Percentiles rank a stretch among this genome's conserved stretches.
These are phyloP conservation scores for Ciborinia camelliae DNA, from an alignment of 2,329 filamentous ascomycete species.

Conservation along the genomic window DNA sequence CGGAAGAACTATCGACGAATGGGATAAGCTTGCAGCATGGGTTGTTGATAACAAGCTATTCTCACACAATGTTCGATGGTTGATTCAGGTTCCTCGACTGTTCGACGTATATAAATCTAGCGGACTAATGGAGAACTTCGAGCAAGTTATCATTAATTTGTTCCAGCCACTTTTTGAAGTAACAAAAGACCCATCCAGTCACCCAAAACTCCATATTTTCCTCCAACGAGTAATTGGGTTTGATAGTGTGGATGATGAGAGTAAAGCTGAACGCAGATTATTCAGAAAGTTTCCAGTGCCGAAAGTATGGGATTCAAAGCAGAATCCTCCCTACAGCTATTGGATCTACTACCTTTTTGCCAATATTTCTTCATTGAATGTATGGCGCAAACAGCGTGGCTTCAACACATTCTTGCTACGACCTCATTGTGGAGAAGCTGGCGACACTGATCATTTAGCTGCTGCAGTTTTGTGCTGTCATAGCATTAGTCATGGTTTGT, in stretches of 20 bases:
- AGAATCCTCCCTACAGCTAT: constrained; percentile 98
- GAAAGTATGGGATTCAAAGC: constrained; percentile 81
- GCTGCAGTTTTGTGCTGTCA: constrained; percentile 89
- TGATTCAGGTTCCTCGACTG: constrained; percentile 89
- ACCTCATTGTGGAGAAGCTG: constrained; percentile 94
- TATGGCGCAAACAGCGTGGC: constrained; percentile 83
- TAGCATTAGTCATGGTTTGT: constrained; percentile 91
- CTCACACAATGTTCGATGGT: constrained; percentile 95
- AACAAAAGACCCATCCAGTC: constrained; percentile 77
- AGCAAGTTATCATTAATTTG: constrained; percentile 85
- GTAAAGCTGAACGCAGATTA: constrained; percentile 90
- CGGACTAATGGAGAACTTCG: constrained; percentile 81
- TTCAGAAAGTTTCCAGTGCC: constrained; percentile 94
- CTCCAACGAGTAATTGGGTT: constrained; percentile 94
- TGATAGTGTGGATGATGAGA: constrained; percentile 97
- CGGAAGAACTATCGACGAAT: constrained; percentile 85
- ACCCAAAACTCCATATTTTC: constrained; percentile 93
- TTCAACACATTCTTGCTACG: constrained; percentile 95
- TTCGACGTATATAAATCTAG: constrained; percentile 95
- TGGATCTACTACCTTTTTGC: constrained; percentile 98
- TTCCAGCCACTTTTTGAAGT: constrained; percentile 95
- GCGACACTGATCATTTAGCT: constrained; percentile 92
- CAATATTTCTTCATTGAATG: constrained; percentile 89
- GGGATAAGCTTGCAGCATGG: constrained; percentile 97
- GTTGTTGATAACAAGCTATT: constrained; percentile 97